A percentile compares a stretch with the other conserved stretches of the same genome.
Evolutionary conservation across 2,329 filamentous ascomycete species (phyloP).

Genomic region (Rhynchosporium secalis): DNA sequence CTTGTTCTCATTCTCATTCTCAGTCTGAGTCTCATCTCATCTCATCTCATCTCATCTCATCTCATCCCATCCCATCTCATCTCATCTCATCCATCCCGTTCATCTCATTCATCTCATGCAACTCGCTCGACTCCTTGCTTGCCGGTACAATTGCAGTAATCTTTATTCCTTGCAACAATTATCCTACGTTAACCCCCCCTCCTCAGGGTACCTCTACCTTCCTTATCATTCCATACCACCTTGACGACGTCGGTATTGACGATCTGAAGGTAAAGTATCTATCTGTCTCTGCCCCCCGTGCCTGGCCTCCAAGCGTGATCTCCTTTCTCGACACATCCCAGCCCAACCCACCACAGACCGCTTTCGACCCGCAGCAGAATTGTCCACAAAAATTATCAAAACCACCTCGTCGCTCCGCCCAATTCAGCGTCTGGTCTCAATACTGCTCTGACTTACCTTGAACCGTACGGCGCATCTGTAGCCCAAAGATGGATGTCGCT

Average conservation of each 20-base stretch:
- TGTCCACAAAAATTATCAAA: conserved; percentile 17
- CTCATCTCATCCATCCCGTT: neutral
- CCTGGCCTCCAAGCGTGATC: conserved; percentile 1
- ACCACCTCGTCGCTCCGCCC: conserved; percentile 7
- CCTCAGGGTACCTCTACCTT: neutral
- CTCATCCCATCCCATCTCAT: neutral
- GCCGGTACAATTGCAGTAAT: neutral
- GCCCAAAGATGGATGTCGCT: conserved; percentile 65
- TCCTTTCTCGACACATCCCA: neutral
- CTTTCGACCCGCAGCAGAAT: conserved; percentile 1
- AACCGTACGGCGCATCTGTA: conserved; percentile 23
- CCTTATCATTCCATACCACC: neutral
- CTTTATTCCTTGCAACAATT: neutral
- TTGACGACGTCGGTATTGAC: no score
- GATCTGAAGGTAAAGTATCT: no score
- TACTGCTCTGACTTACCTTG: conserved; percentile 18
- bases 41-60: neutral
- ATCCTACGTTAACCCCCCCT: neutral
- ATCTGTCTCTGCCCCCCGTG: neutral
- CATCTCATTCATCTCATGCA: neutral
- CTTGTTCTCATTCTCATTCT: no score
- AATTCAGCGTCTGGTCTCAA: conserved; percentile 22
- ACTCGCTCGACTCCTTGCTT: neutral
- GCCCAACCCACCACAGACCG: neutral
- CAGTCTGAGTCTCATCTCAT: no score